Evolutionary conservation across 2,329 filamentous ascomycete species (phyloP).

Genomic region (Fusarium verticillioides): DNA sequence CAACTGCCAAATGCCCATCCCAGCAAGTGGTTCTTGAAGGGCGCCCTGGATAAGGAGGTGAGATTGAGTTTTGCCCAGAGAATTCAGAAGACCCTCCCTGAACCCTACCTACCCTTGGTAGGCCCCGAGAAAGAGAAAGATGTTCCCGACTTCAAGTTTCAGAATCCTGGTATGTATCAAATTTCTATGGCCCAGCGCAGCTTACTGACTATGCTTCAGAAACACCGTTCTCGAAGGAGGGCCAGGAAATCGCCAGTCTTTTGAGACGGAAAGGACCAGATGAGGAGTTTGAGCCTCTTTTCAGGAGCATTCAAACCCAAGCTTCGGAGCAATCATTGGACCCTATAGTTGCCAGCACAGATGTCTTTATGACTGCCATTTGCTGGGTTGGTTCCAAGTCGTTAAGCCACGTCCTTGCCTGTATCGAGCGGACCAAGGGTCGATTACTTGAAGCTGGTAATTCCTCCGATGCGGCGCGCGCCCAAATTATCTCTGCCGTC

Average conservation of each 20-base stretch:
- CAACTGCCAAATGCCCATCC: slow-evolving; percentile 81
- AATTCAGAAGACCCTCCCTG: slow-evolving; percentile 91
- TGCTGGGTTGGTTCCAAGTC: slow-evolving; percentile 96
- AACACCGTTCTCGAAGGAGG: slow-evolving; percentile 84
- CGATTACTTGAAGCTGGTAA: slow-evolving; percentile 83
- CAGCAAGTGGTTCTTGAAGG: slow-evolving; percentile 91
- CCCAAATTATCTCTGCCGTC: slow-evolving; percentile 90
- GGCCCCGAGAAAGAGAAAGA: slow-evolving; percentile 91
- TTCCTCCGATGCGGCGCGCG: slow-evolving; percentile 78
- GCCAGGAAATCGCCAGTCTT: slow-evolving; percentile 81
- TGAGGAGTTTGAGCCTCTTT: slow-evolving; percentile 84
- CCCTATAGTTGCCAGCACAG: slow-evolving; percentile 85
- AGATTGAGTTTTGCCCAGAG: slow-evolving; percentile 95
- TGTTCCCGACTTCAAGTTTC: slow-evolving; percentile 94
- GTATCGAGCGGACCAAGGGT: slow-evolving; percentile 94
- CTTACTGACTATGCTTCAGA: slow-evolving; percentile 56
- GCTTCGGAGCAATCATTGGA: slow-evolving; percentile 79
- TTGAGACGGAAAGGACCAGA: slow-evolving; percentile 87
- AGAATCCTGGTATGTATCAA: slow-evolving; percentile 71
- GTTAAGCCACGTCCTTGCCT: slow-evolving; percentile 92
- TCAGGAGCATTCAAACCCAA: slow-evolving; percentile 83
- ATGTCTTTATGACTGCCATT: slow-evolving; percentile 93
- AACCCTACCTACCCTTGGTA: slow-evolving; percentile 83
- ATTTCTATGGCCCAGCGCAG: not conserved
- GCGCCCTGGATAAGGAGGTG: slow-evolving; percentile 95